Base-by-base conservation (phyloP, 306 rosid species). In the Leucaena leucocephala region DNA sequence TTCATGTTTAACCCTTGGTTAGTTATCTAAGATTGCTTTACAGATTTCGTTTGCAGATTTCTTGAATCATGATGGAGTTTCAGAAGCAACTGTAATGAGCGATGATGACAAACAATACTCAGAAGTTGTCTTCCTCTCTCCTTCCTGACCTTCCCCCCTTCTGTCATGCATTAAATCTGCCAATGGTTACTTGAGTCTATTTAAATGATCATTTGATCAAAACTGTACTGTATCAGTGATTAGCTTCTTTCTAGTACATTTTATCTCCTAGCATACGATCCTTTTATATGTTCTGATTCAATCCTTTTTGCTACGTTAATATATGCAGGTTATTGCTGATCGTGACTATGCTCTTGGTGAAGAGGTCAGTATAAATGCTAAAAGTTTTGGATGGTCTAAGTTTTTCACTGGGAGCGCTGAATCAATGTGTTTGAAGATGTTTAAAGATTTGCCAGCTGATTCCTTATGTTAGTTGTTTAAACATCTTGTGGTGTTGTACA, bases 1-100 rank as follows among this genome's bases (percentile, higher is more conserved):
- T 50, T 21, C 16, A 36, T 72, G 36, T 71, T 52, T 65, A n/a
- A 67, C 27, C 43, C 61, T 8, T 45, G 16, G 13, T 71, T 76
- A 68, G 27, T 39, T 74, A 74, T 48, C 76, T 77, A 59, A 83
- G 52, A 68, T 64, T 74, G 38, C 81, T 80, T 58, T 78, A 58
- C 72, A 93, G 97, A 93, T 93, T 82, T 97, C 98, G 67, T 90
- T 93, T 90, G 98, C 97, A 74, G 98, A 90, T 88, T 88, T 93
- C 86, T 78, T 85, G 77, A 93, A 91, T 71, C 97, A 93, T 49
- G 89, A 93, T 68, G 97, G 93, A 55, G 77, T 68, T 79, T 85
- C 89, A 77, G 88, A 90, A 86, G 85, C 95, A 81, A 59, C 91
- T 81, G 88, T 93, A 71, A 78, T 88, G 89, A 90, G 83, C 40